These are phyloP conservation scores for Colletotrichum gigasporum DNA, from an alignment of 2,329 filamentous ascomycete genomes.

Conservation along the genomic window DNA sequence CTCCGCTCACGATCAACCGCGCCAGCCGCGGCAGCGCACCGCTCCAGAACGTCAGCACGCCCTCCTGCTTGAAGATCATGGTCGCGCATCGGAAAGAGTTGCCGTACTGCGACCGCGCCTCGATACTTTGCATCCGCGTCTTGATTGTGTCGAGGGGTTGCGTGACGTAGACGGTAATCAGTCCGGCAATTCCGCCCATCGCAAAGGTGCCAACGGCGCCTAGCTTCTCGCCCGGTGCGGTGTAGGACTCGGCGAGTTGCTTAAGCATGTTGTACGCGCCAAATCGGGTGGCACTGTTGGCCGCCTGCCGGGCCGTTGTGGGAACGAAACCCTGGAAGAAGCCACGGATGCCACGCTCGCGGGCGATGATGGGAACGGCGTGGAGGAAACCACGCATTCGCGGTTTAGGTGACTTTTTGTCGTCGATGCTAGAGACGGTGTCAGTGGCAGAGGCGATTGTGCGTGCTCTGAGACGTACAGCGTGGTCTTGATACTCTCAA, in stretches of 20 bases:
- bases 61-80: slow-evolving; percentile 89
- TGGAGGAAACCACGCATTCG: slow-evolving; percentile 93
- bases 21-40: slow-evolving; percentile 88
- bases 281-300: slow-evolving; percentile 93
- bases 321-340: slow-evolving; percentile 98
- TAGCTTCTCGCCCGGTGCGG: slow-evolving; percentile 93
- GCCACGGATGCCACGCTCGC: slow-evolving; percentile 86
- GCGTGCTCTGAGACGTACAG: slow-evolving; percentile 60
- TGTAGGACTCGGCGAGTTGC: slow-evolving; percentile 91
- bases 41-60: slow-evolving; percentile 91
- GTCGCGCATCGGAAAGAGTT: slow-evolving; percentile 87
- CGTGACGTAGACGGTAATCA: slow-evolving; percentile 87
- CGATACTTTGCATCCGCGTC: slow-evolving; percentile 97
- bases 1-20: slow-evolving; percentile 87
- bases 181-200: slow-evolving; percentile 86
- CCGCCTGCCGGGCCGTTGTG: slow-evolving; percentile 92
- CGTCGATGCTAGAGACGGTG: slow-evolving; percentile 80
- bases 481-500: slow-evolving; percentile 98
- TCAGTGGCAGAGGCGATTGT: slow-evolving; percentile 6
- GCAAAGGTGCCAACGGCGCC: slow-evolving; percentile 88
- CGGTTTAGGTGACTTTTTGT: slow-evolving; percentile 86
- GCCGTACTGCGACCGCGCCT: slow-evolving; percentile 82
- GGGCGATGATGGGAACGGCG: slow-evolving; percentile 85
- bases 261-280: slow-evolving; percentile 89
- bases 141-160: slow-evolving; percentile 91